Conservation (phyloP, 352 stramenopile genomes). For the Elongisporangium prolatum region DNA sequence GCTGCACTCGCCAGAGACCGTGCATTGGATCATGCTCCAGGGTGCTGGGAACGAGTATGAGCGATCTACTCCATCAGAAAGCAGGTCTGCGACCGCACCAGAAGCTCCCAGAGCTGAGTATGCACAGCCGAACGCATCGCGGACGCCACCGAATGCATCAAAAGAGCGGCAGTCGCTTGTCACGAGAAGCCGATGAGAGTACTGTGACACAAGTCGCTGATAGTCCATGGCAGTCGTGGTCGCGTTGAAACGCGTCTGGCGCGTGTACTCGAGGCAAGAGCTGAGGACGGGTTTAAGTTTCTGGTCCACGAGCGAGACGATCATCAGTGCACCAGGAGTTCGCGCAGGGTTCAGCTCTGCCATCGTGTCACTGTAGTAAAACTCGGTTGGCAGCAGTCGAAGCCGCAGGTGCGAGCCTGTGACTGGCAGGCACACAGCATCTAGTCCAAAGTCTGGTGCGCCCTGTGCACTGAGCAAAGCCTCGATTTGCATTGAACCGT, state of each 20-base stretch:
- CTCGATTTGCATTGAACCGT: slow-evolving; percentile 28
- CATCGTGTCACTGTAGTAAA: slow-evolving; percentile 19
- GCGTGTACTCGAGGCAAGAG: slow-evolving; percentile 8
- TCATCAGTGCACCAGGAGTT: slow-evolving; percentile 16
- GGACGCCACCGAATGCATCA: slow-evolving; percentile 12
- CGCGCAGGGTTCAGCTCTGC: slow-evolving; percentile 29
- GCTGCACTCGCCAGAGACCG: slow-evolving; percentile 26
- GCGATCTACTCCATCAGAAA: not conserved
- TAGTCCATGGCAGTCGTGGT: slow-evolving; percentile 15
- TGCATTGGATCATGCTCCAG: slow-evolving; percentile 39
- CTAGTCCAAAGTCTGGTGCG: slow-evolving; percentile 18
- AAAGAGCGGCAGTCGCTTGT: slow-evolving; percentile 16
- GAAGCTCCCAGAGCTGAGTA: slow-evolving; percentile 28
- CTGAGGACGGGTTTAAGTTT: slow-evolving; percentile 14
- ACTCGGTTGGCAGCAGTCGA: slow-evolving; percentile 27
- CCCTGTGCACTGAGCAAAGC: slow-evolving; percentile 18
- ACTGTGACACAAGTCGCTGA: slow-evolving; percentile 13
- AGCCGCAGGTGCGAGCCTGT: slow-evolving; percentile 16
- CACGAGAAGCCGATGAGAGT: slow-evolving; percentile 21
- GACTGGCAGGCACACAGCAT: slow-evolving; percentile 17
- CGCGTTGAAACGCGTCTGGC: slow-evolving; percentile 7
- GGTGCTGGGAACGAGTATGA: slow-evolving; percentile 25
- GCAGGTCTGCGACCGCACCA: slow-evolving; percentile 17
- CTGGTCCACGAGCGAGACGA: slow-evolving; percentile 19
- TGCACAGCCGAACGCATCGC: slow-evolving; percentile 24